phyloP scores from a whole-genome alignment of 306 rosid genomes.

The Prunus fruticosa region DNA sequence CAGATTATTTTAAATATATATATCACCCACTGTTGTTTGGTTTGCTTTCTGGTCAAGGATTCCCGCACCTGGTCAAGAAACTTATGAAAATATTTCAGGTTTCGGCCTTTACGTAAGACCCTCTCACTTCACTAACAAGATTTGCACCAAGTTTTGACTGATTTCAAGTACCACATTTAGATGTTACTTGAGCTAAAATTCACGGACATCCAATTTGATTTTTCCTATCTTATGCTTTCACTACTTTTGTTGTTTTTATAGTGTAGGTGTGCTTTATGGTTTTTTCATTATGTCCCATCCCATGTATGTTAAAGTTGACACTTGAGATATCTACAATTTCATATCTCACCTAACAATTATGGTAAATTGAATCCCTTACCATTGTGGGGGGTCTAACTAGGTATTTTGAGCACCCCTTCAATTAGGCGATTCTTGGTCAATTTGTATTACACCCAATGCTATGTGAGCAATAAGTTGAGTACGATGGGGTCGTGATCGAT shows the following conservation, averaged over 20 bases:
- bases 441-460: neutral
- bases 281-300: neutral
- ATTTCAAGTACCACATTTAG: too few relatives aligned
- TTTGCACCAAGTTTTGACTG: neutral
- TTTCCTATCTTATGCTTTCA: too few relatives aligned
- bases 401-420: neutral
- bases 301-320: neutral
- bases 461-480: neutral
- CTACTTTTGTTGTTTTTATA: neutral
- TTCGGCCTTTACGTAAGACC: conserved; percentile 13
- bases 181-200: too few relatives aligned
- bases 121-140: neutral
- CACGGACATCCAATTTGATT: too few relatives aligned
- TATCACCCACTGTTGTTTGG: neutral
- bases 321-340: too few relatives aligned
- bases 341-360: neutral
- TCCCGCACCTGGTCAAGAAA: conserved; percentile 46
- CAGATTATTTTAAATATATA: too few relatives aligned
- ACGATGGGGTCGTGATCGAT: neutral
- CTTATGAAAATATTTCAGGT: conserved; percentile 38
- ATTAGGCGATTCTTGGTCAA: neutral
- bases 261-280: neutral
- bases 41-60: conserved; percentile 54
- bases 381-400: neutral
- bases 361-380: neutral